Evolutionary conservation across 2,329 filamentous ascomycete species (phyloP), one percentile per base, ranked within the genome.

Genomic region (Neofusicoccum cordaticola): DNA sequence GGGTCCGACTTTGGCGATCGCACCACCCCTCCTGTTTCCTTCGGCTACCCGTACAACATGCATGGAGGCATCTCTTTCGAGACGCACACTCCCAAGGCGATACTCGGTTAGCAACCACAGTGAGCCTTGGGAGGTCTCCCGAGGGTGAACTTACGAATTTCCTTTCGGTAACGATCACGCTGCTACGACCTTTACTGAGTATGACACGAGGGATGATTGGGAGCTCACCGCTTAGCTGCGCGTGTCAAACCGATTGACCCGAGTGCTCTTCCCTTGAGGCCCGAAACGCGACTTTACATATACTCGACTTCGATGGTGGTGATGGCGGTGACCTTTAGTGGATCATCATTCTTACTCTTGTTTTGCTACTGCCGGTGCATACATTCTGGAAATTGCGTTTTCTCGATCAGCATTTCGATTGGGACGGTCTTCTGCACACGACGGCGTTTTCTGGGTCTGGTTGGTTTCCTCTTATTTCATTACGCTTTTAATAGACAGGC

Each of bases 41-140:
- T 80, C 64, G 74, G 75, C 61, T 81, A 79, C 70, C 75, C 79
- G 19, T 83, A 80, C 69, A 71, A 70, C 51, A 72, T 74, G 71
- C 77, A 80, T 65, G 76, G 76, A 67, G 76, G 75, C 44, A 78
- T 82, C 63, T 78, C 83, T 61, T 74, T 75, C 53, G 80, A 82
- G 66, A 74, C 77, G 58, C 79, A 81, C 57, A 76, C 80, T 2
- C 79, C 79, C n/a, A 79, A 81, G 65, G 73, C 74, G 42, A 77
- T 79, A 42, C 73, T 68, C 62, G 76, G 77, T 22, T 74, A 56
- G 57, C 44, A 65, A 61, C 45, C 45, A 51, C 44, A 35, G 63
- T 35, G 27, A 60, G 45, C 35, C 13, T n/a, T 47, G n/a, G 50
- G 2, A 51, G 22, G 27, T 63, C 15, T 52, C 22, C 15, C 12